phyloP scores from a whole-genome alignment of 192 early-diverging fungal species.

The Obelidium mucronatum region DNA sequence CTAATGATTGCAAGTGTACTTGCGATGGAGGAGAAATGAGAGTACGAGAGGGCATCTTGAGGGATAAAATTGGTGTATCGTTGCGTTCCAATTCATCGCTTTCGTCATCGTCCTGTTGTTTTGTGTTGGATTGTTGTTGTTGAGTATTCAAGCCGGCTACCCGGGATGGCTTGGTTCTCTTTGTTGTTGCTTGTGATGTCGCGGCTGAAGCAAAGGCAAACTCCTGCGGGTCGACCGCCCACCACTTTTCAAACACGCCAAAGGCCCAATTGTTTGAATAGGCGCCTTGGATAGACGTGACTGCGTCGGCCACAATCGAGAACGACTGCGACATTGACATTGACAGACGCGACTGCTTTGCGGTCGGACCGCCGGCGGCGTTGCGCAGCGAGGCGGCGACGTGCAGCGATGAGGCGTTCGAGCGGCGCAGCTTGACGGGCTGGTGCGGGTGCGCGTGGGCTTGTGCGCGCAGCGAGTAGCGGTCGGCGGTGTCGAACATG shows the following conservation, averaged over 20 bases:
- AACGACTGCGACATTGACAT: background rate
- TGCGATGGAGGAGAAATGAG: background rate
- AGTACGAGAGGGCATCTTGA: background rate
- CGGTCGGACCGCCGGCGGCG: background rate
- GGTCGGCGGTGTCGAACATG: no score
- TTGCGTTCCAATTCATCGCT: background rate
- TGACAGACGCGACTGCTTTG: background rate
- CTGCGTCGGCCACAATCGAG: background rate
- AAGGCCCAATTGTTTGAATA: constrained; percentile 25
- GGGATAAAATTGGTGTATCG: background rate
- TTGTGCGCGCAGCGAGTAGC: no score
- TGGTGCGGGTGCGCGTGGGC: no score
- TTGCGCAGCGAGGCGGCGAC: background rate
- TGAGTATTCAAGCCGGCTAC: no score
- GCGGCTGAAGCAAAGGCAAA: background rate
- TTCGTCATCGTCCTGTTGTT: background rate
- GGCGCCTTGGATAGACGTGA: background rate
- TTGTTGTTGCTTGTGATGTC: background rate
- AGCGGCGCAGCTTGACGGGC: background rate
- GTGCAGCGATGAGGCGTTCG: background rate
- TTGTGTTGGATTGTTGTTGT: no score
- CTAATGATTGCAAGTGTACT: background rate
- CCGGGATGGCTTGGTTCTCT: background rate
- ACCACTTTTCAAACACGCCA: constrained; percentile 21
- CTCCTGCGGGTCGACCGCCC: background rate